Percentiles rank a stretch among this genome's conserved stretches.
Evolutionary conservation across 495 filamentous ascomycete species (phyloP).

Genomic region (Penicillium pancosmium): DNA sequence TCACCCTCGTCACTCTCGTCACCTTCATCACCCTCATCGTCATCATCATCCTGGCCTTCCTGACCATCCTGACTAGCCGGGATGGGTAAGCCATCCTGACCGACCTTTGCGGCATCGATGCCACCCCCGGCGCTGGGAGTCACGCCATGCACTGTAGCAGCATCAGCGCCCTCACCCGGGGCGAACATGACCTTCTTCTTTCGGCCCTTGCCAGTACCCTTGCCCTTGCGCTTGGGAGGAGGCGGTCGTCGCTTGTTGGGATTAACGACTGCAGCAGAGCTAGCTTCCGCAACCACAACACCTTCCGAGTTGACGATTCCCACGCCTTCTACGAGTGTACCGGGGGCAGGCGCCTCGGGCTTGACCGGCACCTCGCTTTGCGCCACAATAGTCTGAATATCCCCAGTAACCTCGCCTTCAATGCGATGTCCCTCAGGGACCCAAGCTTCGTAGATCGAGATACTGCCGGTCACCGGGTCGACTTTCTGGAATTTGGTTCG

Average conservation of each 20-base stretch:
- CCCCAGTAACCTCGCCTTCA: constrained; percentile 76
- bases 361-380: constrained; percentile 39
- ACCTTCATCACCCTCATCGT: constrained; percentile 45
- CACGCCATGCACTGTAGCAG: constrained; percentile 36
- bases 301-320: constrained; percentile 63
- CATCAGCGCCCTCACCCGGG: constrained; percentile 46
- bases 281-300: constrained; percentile 59
- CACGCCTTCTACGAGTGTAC: constrained; percentile 63
- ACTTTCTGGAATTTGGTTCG: constrained; percentile 76
- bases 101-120: constrained; percentile 26
- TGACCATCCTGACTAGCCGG: constrained; percentile 47
- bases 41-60: constrained; percentile 42
- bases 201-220: constrained; percentile 66
- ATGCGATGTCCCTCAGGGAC: constrained; percentile 79
- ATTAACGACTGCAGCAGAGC: constrained; percentile 44
- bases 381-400: constrained; percentile 37
- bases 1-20: constrained; percentile 62
- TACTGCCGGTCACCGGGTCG: constrained; percentile 73
- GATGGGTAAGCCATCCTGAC: constrained; percentile 40
- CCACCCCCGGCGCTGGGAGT: constrained; percentile 27
- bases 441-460: constrained; percentile 78
- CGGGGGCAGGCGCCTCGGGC: constrained; percentile 54
- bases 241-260: constrained; percentile 65
- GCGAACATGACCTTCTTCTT: constrained; percentile 66
- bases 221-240: constrained; percentile 74